These are phyloP conservation scores for Russula sp. DNA, from an alignment of 768 basidiomycete genomes.

Conservation along the genomic window DNA sequence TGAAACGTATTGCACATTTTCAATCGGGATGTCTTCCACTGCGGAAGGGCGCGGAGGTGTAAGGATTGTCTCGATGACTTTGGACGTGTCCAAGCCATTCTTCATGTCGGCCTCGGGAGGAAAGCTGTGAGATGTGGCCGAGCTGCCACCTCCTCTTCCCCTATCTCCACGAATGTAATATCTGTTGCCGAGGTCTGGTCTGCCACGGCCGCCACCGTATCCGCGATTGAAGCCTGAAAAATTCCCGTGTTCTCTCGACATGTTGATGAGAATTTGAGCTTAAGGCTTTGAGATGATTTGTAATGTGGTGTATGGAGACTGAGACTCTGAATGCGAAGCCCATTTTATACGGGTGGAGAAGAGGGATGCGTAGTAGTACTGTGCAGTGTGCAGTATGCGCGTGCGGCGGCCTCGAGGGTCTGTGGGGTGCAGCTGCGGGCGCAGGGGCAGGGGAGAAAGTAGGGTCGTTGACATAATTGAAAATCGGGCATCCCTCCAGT, in stretches of 20 bases:
- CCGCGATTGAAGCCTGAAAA: background rate
- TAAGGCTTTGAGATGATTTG: background rate
- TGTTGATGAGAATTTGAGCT: background rate
- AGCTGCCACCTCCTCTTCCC: background rate
- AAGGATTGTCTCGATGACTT: slow-evolving; percentile 16
- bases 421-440: slow-evolving; percentile 11
- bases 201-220: background rate
- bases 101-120: slow-evolving; percentile 13
- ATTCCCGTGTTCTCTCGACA: background rate
- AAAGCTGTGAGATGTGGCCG: background rate
- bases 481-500: background rate
- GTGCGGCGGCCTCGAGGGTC: background rate
- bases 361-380: slow-evolving; percentile 9
- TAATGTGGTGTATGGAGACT: background rate
- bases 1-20: slow-evolving; percentile 33
- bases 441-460: slow-evolving; percentile 16
- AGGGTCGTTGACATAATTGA: background rate
- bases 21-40: slow-evolving; percentile 12
- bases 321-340: background rate
- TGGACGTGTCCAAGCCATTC: slow-evolving; percentile 19
- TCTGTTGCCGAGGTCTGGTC: slow-evolving; percentile 8
- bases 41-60: background rate
- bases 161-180: slow-evolving; percentile 8
- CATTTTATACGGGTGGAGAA: slow-evolving; percentile 11
- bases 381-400: background rate